These are phyloP conservation scores for Fagopyrum esculentum DNA, from an alignment of 148 eudicot species.

Conservation along the genomic window DNA sequence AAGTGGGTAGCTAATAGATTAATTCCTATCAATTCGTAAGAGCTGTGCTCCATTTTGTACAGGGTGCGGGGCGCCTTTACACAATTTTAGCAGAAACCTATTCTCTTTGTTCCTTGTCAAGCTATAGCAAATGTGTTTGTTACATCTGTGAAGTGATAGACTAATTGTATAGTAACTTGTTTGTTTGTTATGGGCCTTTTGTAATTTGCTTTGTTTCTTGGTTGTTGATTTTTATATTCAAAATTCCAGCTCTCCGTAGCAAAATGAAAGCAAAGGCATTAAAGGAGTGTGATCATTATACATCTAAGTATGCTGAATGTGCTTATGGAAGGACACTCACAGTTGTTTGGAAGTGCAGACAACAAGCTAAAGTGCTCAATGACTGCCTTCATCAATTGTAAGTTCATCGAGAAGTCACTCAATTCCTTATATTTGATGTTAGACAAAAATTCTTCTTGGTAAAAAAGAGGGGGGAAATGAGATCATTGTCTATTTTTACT, in stretches of 20 bases:
- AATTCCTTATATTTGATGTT: neutral
- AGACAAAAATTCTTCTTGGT: neutral
- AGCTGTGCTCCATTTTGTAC: neutral
- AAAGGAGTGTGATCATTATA: slow-evolving; percentile 61
- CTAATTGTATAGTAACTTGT: no score
- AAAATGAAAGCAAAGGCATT: slow-evolving; percentile 95
- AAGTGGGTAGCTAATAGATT: neutral
- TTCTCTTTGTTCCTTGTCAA: neutral
- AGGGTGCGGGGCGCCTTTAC: neutral
- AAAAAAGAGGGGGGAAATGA: neutral
- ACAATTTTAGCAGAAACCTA: neutral
- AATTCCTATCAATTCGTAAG: neutral
- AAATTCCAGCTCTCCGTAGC: slow-evolving; percentile 79
- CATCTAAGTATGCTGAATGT: slow-evolving; percentile 72
- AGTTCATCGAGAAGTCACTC: slow-evolving; percentile 23
- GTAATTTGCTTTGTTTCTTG: neutral
- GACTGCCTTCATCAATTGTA: slow-evolving; percentile 83
- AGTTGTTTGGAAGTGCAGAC: slow-evolving; percentile 82
- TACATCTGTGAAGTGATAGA: neutral
- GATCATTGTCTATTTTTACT: neutral
- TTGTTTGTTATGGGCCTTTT: neutral
- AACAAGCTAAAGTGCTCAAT: slow-evolving; percentile 80
- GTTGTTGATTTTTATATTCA: neutral
- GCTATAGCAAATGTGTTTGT: neutral
- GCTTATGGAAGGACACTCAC: slow-evolving; percentile 82